Conservation (phyloP, 2,329 filamentous ascomycete genomes). For the Verticillium alfalfae region DNA sequence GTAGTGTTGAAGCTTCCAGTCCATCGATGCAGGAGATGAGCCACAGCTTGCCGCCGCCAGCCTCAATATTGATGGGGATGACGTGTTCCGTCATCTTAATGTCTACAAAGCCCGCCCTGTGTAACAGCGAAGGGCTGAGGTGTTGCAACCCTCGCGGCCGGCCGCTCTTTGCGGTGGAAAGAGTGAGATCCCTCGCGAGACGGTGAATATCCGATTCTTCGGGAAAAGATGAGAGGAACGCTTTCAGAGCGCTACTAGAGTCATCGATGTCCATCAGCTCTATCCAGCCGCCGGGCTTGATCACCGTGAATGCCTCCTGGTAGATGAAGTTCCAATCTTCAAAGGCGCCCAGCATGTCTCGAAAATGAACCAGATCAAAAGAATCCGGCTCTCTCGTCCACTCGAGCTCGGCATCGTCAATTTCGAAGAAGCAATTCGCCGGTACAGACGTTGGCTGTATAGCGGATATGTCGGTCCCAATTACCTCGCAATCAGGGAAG, state of each 20-base stretch:
- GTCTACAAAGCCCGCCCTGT: conserved; percentile 46
- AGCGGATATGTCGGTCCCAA: conserved; percentile 54
- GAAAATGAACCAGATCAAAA: conserved; percentile 53
- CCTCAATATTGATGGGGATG: conserved; percentile 41
- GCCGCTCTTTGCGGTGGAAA: conserved; percentile 38
- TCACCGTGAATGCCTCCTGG: conserved; percentile 42
- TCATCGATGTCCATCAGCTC: conserved; percentile 51
- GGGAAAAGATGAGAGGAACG: conserved; percentile 33
- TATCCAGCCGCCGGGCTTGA: conserved; percentile 53
- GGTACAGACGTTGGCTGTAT: conserved; percentile 52
- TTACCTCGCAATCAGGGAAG: conserved; percentile 48
- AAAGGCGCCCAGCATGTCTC: conserved; percentile 51
- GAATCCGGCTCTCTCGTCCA: conserved; percentile 48
- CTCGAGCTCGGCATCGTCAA: conserved; percentile 53
- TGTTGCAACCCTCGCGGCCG: conserved; percentile 38
- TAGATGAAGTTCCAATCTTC: conserved; percentile 51
- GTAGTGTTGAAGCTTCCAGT: conserved; percentile 41
- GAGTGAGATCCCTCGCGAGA: conserved; percentile 32
- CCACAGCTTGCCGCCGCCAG: conserved; percentile 47
- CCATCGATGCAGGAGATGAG: conserved; percentile 45
- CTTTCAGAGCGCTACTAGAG: conserved; percentile 19
- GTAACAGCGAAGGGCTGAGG: conserved; percentile 36
- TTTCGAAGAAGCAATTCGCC: conserved; percentile 54
- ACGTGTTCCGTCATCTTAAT: conserved; percentile 40
- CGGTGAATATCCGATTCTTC: conserved; percentile 37